These are phyloP conservation scores for Alternaria burnsii DNA, from an alignment of 2,329 filamentous ascomycete genomes.

Conservation along the genomic window DNA sequence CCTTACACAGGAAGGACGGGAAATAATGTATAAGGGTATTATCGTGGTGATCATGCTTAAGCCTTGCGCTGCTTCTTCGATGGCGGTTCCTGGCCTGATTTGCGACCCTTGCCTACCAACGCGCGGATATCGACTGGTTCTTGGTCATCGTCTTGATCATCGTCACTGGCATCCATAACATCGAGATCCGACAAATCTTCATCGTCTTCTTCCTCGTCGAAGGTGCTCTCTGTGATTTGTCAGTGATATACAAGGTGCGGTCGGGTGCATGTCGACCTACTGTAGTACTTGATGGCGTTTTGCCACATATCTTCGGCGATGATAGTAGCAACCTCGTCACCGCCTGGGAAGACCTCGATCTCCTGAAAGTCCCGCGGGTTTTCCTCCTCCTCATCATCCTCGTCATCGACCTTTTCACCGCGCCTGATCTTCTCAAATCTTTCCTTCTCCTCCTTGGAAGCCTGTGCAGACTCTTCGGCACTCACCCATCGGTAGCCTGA, in stretches of 20 bases:
- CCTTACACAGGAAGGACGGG: background rate
- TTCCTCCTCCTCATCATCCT: conserved; percentile 58
- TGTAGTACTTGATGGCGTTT: conserved; percentile 88
- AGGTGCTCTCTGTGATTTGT: conserved; percentile 56
- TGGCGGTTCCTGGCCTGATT: conserved; percentile 43
- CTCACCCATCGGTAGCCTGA: conserved; percentile 71
- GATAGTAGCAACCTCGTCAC: conserved; percentile 80
- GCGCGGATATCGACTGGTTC: conserved; percentile 60
- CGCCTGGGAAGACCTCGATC: conserved; percentile 86
- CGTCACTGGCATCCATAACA: conserved; percentile 57
- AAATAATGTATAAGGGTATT: background rate
- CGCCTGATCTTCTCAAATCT: conserved; percentile 58
- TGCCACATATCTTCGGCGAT: conserved; percentile 91
- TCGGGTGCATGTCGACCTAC: conserved; percentile 62
- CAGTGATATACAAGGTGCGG: conserved; percentile 38
- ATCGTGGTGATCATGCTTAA: conserved; percentile 17
- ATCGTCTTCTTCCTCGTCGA: conserved; percentile 63
- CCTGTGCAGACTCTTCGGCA: conserved; percentile 74
- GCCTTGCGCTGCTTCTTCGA: conserved; percentile 54
- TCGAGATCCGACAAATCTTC: conserved; percentile 72
- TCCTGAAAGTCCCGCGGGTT: conserved; percentile 72
- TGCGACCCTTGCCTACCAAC: conserved; percentile 59
- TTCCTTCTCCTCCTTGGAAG: conserved; percentile 68
- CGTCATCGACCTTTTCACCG: conserved; percentile 51
- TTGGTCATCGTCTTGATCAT: conserved; percentile 63